Conservation (phyloP, 257 asterid species). For the Lycium ferocissimum region DNA sequence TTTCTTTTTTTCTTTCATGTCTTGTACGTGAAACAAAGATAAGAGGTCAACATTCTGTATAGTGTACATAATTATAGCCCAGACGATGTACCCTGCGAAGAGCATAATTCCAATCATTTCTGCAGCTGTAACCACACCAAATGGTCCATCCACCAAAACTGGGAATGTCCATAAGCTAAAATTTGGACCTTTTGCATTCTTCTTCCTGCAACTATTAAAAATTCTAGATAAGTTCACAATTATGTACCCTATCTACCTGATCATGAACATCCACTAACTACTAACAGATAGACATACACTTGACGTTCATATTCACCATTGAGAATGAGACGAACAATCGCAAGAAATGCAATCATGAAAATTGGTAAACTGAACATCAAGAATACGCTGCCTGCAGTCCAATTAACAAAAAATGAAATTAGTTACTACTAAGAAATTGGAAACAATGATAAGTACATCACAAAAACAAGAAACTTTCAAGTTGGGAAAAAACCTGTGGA, state of each 20-base stretch:
- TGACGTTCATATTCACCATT: conserved; percentile 51
- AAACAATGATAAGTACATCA: background rate
- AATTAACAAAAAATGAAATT: background rate
- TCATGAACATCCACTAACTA: conserved; percentile 1
- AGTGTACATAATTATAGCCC: conserved; percentile 62
- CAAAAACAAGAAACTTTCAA: background rate
- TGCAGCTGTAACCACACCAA: conserved; percentile 91
- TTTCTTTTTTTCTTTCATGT: conserved; percentile 54
- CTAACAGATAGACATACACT: conserved; percentile 38
- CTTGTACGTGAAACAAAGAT: conserved; percentile 34
- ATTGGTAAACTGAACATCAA: conserved; percentile 69
- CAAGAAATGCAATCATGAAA: conserved; percentile 69
- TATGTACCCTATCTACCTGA: background rate
- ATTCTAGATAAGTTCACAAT: background rate
- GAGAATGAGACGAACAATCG: conserved; percentile 52
- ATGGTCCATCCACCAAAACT: conserved; percentile 78
- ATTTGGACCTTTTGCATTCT: conserved; percentile 43
- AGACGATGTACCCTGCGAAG: conserved; percentile 54
- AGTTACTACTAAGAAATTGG: background rate
- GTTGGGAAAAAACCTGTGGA: conserved; percentile 49
- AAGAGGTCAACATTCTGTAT: conserved; percentile 43
- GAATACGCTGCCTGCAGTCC: conserved; percentile 62
- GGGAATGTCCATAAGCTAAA: conserved; percentile 86
- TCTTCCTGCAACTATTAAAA: conserved; percentile 44
- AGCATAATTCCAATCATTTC: conserved; percentile 73